These are phyloP conservation scores for Sclerotinia glacialis DNA, from an alignment of 2,329 filamentous ascomycete species.

Conservation along the genomic window DNA sequence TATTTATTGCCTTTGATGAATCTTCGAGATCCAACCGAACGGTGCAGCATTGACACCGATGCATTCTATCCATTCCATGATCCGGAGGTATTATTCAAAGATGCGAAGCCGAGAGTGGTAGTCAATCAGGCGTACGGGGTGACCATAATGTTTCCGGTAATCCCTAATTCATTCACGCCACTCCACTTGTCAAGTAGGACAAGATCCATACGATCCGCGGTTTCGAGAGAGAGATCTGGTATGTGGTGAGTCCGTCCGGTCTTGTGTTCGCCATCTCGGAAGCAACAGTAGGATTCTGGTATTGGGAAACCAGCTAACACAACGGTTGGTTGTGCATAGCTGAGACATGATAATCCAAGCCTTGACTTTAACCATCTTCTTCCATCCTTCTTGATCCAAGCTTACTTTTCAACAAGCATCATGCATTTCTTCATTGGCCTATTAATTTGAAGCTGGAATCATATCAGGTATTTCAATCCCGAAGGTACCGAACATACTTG, in stretches of 20 bases:
- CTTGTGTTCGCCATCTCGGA: neutral
- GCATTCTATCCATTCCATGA: neutral
- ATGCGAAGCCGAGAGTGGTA: neutral
- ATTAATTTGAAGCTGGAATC: neutral
- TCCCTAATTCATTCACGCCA: too few relatives aligned
- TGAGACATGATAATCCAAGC: neutral
- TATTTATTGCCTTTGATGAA: neutral
- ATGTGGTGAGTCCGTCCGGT: neutral
- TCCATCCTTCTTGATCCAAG: neutral
- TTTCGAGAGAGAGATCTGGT: neutral
- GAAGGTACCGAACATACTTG: neutral
- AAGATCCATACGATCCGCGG: neutral
- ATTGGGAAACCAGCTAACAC: neutral
- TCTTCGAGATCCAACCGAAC: neutral
- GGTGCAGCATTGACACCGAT: neutral
- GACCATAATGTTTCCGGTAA: neutral
- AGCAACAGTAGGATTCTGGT: neutral
- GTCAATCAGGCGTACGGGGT: neutral
- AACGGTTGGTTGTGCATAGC: neutral
- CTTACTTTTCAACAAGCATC: neutral
- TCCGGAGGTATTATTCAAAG: too few relatives aligned
- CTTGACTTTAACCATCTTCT: neutral
- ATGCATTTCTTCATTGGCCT: constrained; percentile 4
- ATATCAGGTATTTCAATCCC: neutral
- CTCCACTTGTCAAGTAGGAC: neutral